Evolutionary conservation across 1,284 basidiomycete genomes (phyloP).

Genomic region (Takashimella tepidaria): DNA sequence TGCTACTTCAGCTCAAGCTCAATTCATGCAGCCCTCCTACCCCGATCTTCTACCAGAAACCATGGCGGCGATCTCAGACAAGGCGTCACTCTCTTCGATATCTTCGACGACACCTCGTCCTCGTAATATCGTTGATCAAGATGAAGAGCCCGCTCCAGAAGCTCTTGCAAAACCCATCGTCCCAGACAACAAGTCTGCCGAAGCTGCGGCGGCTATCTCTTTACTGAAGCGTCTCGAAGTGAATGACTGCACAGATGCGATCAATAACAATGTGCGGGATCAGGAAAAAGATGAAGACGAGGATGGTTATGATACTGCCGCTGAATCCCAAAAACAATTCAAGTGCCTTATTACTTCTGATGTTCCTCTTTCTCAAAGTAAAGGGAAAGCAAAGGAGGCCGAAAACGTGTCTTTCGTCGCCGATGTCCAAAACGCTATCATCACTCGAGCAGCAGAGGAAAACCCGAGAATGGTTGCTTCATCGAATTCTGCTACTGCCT

Average conservation of each 20-base stretch:
- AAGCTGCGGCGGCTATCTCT: conserved; percentile 2
- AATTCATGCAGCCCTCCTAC: background rate
- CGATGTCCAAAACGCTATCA: background rate
- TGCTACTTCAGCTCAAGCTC: background rate
- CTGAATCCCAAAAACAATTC: background rate
- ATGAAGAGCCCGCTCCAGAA: conserved; percentile 5
- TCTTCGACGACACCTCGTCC: background rate
- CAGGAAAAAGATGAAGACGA: background rate
- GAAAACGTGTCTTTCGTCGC: background rate
- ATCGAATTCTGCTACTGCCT: too few species aligned
- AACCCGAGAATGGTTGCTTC: background rate
- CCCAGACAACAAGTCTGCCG: conserved; percentile 18
- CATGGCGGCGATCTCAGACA: background rate
- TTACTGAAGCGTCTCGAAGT: background rate
- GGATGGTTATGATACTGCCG: background rate
- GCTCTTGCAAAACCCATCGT: conserved; percentile 16
- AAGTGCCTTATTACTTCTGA: background rate
- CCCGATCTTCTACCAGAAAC: background rate
- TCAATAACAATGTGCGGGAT: background rate
- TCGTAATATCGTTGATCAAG: conserved; percentile 11
- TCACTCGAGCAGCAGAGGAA: background rate
- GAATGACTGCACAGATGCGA: background rate
- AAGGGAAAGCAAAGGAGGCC: background rate
- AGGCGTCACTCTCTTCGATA: background rate
- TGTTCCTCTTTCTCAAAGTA: background rate